Conservation (phyloP, 176 grass and related monocot genomes). For the Aegilops tauschii region DNA sequence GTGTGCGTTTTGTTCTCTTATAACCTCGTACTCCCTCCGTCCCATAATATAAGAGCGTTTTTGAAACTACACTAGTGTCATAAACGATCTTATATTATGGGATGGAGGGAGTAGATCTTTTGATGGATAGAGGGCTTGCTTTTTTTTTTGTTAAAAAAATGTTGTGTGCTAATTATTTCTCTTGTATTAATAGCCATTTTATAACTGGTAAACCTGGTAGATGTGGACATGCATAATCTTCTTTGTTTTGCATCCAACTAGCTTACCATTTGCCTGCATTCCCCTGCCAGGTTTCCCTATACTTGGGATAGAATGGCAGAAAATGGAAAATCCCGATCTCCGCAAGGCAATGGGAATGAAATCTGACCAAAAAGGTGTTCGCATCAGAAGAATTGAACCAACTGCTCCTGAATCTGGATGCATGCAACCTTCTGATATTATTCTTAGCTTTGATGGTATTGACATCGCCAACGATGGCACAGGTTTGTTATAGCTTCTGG, state of each 20-base stretch:
- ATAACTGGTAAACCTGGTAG: background rate
- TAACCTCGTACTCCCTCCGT: background rate
- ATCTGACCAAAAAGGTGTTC: conserved; percentile 85
- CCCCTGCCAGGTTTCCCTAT: conserved; percentile 76
- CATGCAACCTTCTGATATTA: conserved; percentile 84
- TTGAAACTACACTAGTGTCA: too few relatives aligned
- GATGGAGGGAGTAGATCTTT: background rate
- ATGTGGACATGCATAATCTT: background rate
- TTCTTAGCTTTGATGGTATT: conserved; percentile 84
- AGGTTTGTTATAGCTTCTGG: conserved; percentile 45
- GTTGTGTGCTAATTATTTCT: background rate
- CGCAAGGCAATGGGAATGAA: conserved; percentile 96
- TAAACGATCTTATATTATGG: too few relatives aligned
- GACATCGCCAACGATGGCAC: conserved; percentile 98
- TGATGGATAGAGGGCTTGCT: background rate
- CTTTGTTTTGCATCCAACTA: conserved; percentile 4
- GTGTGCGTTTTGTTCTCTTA: background rate
- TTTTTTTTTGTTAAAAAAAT: background rate
- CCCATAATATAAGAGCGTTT: too few relatives aligned
- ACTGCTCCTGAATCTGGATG: conserved; percentile 83
- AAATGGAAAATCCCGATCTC: conserved; percentile 99
- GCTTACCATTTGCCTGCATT: conserved; percentile 10
- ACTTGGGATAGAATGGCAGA: conserved; percentile 93
- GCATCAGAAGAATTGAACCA: conserved; percentile 85
- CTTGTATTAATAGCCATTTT: background rate